These are phyloP conservation scores for Triangularia setosa DNA, from an alignment of 2,329 filamentous ascomycete species.

Conservation along the genomic window DNA sequence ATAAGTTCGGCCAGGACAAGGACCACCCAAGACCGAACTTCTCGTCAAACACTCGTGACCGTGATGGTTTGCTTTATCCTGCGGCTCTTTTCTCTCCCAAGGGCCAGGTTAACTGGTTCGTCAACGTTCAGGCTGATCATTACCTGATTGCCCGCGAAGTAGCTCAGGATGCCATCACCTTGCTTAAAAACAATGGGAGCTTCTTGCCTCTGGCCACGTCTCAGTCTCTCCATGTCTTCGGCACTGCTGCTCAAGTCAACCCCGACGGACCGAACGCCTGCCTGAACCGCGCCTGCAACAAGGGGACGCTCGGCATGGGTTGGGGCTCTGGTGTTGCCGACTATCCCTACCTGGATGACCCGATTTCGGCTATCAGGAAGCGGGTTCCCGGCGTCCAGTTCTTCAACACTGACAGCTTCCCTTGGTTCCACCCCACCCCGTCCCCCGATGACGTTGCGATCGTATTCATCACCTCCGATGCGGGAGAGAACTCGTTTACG, in stretches of 20 bases:
- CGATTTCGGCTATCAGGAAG: conserved; percentile 57
- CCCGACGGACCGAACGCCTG: conserved; percentile 63
- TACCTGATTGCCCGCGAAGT: conserved; percentile 49
- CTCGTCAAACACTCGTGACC: conserved; percentile 54
- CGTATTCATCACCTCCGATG: conserved; percentile 70
- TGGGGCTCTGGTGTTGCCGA: conserved; percentile 69
- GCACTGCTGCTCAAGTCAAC: conserved; percentile 47
- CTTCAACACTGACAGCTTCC: conserved; percentile 61
- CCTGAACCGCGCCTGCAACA: conserved; percentile 62
- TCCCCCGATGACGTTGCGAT: conserved; percentile 44
- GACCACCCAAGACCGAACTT: conserved; percentile 56
- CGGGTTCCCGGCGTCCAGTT: conserved; percentile 47
- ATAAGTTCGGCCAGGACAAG: conserved; percentile 55
- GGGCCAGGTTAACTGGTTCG: conserved; percentile 65
- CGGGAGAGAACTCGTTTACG: conserved; percentile 68
- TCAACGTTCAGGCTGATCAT: conserved; percentile 56
- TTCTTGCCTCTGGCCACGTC: conserved; percentile 45
- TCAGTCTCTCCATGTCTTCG: conserved; percentile 44
- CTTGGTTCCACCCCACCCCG: conserved; percentile 36
- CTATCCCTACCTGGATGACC: conserved; percentile 65
- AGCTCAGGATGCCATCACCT: conserved; percentile 54
- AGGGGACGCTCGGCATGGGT: conserved; percentile 66
- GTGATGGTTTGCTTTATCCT: conserved; percentile 53
- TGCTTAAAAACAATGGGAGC: conserved; percentile 61
- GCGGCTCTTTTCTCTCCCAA: conserved; percentile 55